A percentile compares a stretch with the other conserved stretches of the same genome.
These are phyloP conservation scores for Turnera subulata DNA, from an alignment of 345 rosid species.

Conservation along the genomic window DNA sequence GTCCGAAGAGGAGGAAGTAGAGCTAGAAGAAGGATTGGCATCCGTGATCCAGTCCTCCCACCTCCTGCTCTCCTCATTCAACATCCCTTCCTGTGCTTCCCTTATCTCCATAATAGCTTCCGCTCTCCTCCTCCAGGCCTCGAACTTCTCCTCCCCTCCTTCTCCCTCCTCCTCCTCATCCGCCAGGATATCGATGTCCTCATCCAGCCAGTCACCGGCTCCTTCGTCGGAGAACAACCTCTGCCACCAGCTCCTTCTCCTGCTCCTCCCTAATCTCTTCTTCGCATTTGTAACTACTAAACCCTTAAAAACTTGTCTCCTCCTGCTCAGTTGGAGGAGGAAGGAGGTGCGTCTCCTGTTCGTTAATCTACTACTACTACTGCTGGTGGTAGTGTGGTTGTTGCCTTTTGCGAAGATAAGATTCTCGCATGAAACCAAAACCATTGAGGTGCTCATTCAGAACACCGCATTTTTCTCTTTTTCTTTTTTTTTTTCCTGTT, in stretches of 20 bases:
- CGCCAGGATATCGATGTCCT: conserved; percentile 51
- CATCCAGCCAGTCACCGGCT: conserved; percentile 87
- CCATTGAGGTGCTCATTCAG: too few species aligned
- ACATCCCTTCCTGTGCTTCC: conserved; percentile 68
- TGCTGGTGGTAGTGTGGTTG: too few species aligned
- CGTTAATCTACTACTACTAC: too few species aligned
- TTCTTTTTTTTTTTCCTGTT: too few species aligned
- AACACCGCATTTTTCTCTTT: too few species aligned
- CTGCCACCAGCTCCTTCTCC: conserved; percentile 76
- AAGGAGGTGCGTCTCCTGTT: conserved; percentile 2
- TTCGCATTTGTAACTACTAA: conserved; percentile 43
- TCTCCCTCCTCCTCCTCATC: conserved; percentile 39
- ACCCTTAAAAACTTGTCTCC: conserved; percentile 28
- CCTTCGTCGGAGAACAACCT: conserved; percentile 73
- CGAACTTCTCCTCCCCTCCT: conserved; percentile 62
- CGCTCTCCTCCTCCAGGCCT: conserved; percentile 89
- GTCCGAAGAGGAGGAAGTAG: conserved; percentile 12
- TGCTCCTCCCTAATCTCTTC: conserved; percentile 25
- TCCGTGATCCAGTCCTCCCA: conserved; percentile 97
- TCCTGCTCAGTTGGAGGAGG: conserved; percentile 21
- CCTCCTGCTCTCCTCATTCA: conserved; percentile 64
- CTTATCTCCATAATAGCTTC: conserved; percentile 89
- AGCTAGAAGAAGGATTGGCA: conserved; percentile 19
- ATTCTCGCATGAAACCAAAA: too few species aligned
- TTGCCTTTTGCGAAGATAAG: too few species aligned